phyloP scores from a whole-genome alignment of 495 filamentous ascomycete genomes.

The Glarea lozoyensis region DNA sequence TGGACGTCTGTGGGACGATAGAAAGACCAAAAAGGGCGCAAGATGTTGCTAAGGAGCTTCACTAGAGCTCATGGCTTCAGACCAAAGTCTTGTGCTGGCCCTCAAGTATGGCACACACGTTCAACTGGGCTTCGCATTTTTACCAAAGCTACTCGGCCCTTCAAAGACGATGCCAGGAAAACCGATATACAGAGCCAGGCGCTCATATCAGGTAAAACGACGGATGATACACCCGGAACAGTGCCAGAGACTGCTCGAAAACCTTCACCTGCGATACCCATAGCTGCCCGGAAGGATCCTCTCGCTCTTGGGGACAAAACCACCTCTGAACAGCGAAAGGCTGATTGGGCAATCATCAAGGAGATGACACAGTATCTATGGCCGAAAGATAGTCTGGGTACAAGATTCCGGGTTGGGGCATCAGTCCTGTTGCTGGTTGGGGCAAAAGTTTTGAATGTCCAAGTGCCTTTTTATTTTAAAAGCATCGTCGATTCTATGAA shows the following conservation, averaged over 20 bases:
- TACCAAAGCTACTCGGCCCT: slow-evolving; percentile 10
- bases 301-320: slow-evolving; percentile 38
- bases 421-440: slow-evolving; percentile 76
- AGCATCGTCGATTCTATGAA: slow-evolving; percentile 97
- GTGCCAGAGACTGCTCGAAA: slow-evolving; percentile 14
- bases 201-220: slow-evolving; percentile 7
- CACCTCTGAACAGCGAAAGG: slow-evolving; percentile 84
- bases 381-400: slow-evolving; percentile 82
- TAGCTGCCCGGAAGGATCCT: slow-evolving; percentile 22
- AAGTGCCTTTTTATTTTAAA: slow-evolving; percentile 98
- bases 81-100: slow-evolving; percentile 8
- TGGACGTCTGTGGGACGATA: slow-evolving; percentile 7
- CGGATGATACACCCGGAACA: slow-evolving; percentile 10
- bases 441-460: slow-evolving; percentile 92
- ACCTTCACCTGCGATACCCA: slow-evolving; percentile 6
- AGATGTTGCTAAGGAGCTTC: slow-evolving; percentile 16
- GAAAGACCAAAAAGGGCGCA: slow-evolving; percentile 3
- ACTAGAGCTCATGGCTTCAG: slow-evolving; percentile 12
- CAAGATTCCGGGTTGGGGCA: slow-evolving; percentile 74
- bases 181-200: slow-evolving; percentile 8
- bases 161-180: slow-evolving; percentile 11
- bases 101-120: slow-evolving; percentile 8
- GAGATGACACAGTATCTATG: slow-evolving; percentile 96
- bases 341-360: slow-evolving; percentile 97
- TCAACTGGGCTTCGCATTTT: slow-evolving; percentile 13